phyloP scores from a whole-genome alignment of 2,329 filamentous ascomycete species.

The Beauveria medogensis region DNA sequence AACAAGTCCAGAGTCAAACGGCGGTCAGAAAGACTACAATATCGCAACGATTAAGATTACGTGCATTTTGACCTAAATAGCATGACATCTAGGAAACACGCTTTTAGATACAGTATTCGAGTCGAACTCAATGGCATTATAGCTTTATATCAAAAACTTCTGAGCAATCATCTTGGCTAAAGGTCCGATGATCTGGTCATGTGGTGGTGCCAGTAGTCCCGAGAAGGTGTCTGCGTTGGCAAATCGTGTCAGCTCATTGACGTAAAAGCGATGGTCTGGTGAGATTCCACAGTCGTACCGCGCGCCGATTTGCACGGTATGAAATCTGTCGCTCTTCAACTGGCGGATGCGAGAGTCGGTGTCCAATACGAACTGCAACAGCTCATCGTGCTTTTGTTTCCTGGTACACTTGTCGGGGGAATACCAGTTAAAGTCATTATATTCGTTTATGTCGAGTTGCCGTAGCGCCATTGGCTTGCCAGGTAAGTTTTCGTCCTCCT shows the following conservation, averaged over 20 bases:
- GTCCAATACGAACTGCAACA: background rate
- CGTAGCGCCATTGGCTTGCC: background rate
- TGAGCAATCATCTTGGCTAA: slow-evolving; percentile 3
- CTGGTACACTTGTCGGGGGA: background rate
- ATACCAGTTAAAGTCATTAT: background rate
- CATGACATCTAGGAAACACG: background rate
- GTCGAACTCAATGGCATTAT: background rate
- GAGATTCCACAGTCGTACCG: background rate
- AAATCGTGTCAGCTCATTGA: slow-evolving; percentile 1
- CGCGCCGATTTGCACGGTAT: slow-evolving; percentile 2
- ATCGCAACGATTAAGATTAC: background rate
- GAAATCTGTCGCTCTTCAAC: background rate
- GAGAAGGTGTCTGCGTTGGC: slow-evolving; percentile 2
- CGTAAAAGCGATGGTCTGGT: background rate
- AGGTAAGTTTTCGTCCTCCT: slow-evolving; percentile 1
- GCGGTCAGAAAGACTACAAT: slow-evolving; percentile 1
- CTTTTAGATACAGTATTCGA: background rate
- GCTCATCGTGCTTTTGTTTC: slow-evolving; percentile 1
- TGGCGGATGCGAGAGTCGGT: background rate
- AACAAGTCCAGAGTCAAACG: background rate
- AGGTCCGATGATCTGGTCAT: slow-evolving; percentile 2
- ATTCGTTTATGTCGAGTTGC: background rate
- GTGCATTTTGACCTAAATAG: no score
- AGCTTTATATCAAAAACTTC: background rate
- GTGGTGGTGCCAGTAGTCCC: slow-evolving; percentile 2